Evolutionary conservation across 2,329 filamentous ascomycete species (phyloP), one percentile per base, ranked within the genome.

Genomic region (Trichoderma lentiforme): DNA sequence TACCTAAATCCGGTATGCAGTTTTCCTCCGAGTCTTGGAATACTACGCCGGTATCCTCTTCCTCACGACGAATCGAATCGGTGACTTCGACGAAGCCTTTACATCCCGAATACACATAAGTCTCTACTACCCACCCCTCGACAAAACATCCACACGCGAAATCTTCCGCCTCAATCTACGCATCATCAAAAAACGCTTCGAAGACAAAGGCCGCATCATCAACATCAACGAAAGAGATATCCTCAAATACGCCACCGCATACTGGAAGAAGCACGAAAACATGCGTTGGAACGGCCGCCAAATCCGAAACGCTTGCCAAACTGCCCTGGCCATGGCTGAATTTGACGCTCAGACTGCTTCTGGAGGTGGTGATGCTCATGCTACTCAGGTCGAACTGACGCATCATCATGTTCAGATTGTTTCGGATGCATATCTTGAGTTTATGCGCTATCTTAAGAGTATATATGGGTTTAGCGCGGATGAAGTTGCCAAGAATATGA

Each of bases 21-120:
- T 82, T 0, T 82, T 83, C 57, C 73, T 82, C 6, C 77, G 81
- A 7, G 76, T 79, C 0, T 74, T 83, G 3, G 80, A 81, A 58
- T 81, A 81, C 68, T 81, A 80, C 69, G 74, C 76, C 6, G 79
- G 81, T 7, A 82, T 82, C 24, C 70, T 82, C 1, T 78, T 82
- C 43, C 74, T 82, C 3, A 82, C 80, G 0, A 79, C 78, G 14
- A 82, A 82, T 63, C 78, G 81, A 3, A 79, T 82, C 1, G 78
- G 74, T 3, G 77, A 76, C 1, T 80, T 83, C 14, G 81, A 82
- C 70, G 79, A 80, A 64, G 80, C 79, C 3, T 81, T 82, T 75
- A 79, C 80, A 66, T 82, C 80, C 2, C 77, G 80, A 6, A 81
- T 81, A 62, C 77, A 81, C 47, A 72, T 82, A 12, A 74, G 78